These are phyloP conservation scores for Orobanche coerulescens DNA, from an alignment of 257 asterid species.

Conservation along the genomic window DNA sequence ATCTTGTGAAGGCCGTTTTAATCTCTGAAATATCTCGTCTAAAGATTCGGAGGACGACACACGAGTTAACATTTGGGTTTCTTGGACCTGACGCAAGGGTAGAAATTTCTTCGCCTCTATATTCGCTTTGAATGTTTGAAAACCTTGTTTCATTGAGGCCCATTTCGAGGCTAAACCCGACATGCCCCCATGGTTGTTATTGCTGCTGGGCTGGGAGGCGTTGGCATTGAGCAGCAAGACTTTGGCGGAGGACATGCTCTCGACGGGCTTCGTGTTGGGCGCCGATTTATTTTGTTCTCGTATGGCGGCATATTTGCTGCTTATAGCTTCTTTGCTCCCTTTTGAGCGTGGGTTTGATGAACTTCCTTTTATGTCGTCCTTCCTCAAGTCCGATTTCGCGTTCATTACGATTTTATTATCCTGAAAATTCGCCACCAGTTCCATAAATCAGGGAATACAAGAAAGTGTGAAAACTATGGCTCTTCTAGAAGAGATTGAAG, in stretches of 20 bases:
- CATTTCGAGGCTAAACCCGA: conserved; percentile 74
- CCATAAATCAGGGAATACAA: neutral
- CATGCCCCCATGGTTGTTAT: conserved; percentile 13
- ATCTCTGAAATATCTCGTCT: conserved; percentile 79
- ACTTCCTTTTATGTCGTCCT: conserved; percentile 54
- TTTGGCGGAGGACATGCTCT: conserved; percentile 56
- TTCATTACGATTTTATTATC: conserved; percentile 48
- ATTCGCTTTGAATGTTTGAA: conserved; percentile 61
- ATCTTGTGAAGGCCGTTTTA: conserved; percentile 52
- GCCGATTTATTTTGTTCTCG: conserved; percentile 61
- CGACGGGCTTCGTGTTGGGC: conserved; percentile 36
- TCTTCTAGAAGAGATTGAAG: neutral
- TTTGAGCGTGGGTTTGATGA: conserved; percentile 57
- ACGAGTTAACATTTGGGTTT: conserved; percentile 34
- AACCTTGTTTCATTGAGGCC: conserved; percentile 95
- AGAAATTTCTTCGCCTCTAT: conserved; percentile 67
- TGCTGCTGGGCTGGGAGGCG: conserved; percentile 33
- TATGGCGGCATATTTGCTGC: conserved; percentile 72
- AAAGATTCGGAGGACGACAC: conserved; percentile 71
- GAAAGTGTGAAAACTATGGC: neutral
- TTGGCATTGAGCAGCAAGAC: conserved; percentile 61
- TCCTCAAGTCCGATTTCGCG: conserved; percentile 29
- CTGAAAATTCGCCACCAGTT: conserved; percentile 28
- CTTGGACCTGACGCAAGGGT: conserved; percentile 62
- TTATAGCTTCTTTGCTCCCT: conserved; percentile 75